Evolutionary conservation across 2,329 filamentous ascomycete species (phyloP), one percentile per base, ranked within the genome.

Genomic region (Phialophora tarda): DNA sequence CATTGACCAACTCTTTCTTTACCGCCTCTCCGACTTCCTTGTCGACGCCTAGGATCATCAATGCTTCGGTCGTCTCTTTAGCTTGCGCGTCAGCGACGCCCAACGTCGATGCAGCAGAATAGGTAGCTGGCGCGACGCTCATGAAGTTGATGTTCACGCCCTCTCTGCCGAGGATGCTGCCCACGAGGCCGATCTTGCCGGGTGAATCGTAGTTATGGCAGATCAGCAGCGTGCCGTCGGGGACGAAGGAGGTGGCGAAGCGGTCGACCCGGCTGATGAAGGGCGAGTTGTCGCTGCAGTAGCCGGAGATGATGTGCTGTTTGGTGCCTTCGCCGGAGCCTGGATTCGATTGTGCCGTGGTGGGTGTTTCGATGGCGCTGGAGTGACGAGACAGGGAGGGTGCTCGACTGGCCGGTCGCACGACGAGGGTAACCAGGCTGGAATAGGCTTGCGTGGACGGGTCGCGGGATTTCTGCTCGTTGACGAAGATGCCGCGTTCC

Each of bases 11-110:
- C 32, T 79, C 78, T 72, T 80, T 78, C 34, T 82, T 78, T 14
- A 86, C 82, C 63, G 86, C 83, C 62, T 84, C 83, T 0, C 83
- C 84, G 21, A 93, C 87, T 3, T 83, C 82, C 2, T 86, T 85
- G 73, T 90, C 88, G 10, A 94, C 87, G 0, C 91, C 90, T 59
- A 94, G 72, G 72, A 94, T 93, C 91, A 94, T 94, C 71, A 94
- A 78, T 10, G 91, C 91, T 78, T 94, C 91, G 60, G 72, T 70
- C 66, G 58, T 69, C 66, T 71, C 73, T 28, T 64, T 69, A 8
- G 65, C 76, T 17, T 56, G 30, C n/a, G 55, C 32, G 21, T 34
- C 21, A 23, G 17, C 53, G 7, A 68, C 68, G 1, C 74, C 77
- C 28, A 24, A 12, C 28, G 24, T 55, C 14, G 73, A 32, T 55